These are phyloP conservation scores for Hansenula lynferdii DNA, from an alignment of 1,139 yeast genomes.

Conservation along the genomic window DNA sequence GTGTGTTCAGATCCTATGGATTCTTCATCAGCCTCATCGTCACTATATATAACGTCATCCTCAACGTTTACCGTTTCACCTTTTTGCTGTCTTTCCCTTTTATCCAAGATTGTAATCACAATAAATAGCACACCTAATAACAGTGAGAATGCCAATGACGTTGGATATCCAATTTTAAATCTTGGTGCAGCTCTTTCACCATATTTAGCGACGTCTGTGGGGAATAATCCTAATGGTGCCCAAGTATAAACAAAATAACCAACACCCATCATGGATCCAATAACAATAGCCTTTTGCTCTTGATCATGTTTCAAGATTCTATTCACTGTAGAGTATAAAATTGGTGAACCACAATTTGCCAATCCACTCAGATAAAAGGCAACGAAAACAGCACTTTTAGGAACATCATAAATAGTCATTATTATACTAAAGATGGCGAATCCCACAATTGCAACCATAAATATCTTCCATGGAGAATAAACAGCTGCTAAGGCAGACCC, in stretches of 20 bases:
- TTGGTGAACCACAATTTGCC: background rate
- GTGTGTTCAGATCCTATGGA: too few relatives aligned
- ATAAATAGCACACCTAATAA: background rate
- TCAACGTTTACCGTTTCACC: constrained; percentile 1
- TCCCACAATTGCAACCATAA: too few relatives aligned
- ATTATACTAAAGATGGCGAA: too few relatives aligned
- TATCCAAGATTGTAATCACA: background rate
- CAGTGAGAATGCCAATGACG: background rate
- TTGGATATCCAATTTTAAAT: constrained; percentile 2
- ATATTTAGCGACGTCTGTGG: constrained; percentile 1
- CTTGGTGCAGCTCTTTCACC: constrained; percentile 3
- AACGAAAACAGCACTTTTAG: background rate
- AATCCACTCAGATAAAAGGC: constrained; percentile 1
- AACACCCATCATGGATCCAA: constrained; percentile 3
- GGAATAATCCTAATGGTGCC: constrained; percentile 3
- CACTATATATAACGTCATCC: background rate
- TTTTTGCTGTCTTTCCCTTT: background rate
- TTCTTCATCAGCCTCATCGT: background rate
- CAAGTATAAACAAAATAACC: constrained; percentile 3
- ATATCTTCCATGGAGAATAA: too few relatives aligned
- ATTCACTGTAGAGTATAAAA: constrained; percentile 1
- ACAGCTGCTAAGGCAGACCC: too few relatives aligned
- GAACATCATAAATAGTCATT: constrained; percentile 2
- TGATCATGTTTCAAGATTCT: constrained; percentile 2
- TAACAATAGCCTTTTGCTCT: constrained; percentile 3